Evolutionary conservation across 768 basidiomycete genomes (phyloP), one percentile per base, ranked within the genome.

Genomic region (Pisolithus microcarpus): DNA sequence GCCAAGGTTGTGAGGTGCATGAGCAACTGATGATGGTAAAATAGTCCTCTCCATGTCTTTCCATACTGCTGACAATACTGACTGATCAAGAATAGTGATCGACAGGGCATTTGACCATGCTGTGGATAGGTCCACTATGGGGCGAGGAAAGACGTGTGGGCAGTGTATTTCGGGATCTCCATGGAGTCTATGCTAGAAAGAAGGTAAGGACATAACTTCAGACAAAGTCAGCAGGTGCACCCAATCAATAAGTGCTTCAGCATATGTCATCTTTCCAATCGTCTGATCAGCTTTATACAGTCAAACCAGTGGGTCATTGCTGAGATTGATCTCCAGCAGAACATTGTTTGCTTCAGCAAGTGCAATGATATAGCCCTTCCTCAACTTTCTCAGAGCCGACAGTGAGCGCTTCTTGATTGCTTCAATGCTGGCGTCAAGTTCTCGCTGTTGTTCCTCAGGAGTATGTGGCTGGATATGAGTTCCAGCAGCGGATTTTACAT

Each of bases 1-100:
- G 11, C 70, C 67, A 40, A 69, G 56, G 52, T 70, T 70, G 9
- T 3, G 52, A 16, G 69, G 70, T 42, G 60, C 65, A 1, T 56
- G 56, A 18, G 59, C 49, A 21, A 64, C 53, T 56, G 51, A 56
- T 23, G 53, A 48, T 6, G 61, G 61, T 16, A 63, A 28, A 16
- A 39, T 37, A 23, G 62, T 56, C 16, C 26, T 31, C 16, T 9
- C 31, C 37, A 53, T 49, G 21, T 53, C 52, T 30, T 18, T 23
- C 52, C 42, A 48, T 15, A 49, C 47, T 48, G 43, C 52, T 24
- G 21, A 16, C 23, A 52, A 28, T 15, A 38, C 45, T 1, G 8
- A 23, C 23, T 46, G 21, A 16, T 36, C 38, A 6, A 52, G 51
- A 24, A 52, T 23, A n/a, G 31, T 43, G 2, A 13, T 34, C 5